Conservation (phyloP, 2,329 filamentous ascomycete genomes). For the Chaetomiaceae sp. region DNA sequence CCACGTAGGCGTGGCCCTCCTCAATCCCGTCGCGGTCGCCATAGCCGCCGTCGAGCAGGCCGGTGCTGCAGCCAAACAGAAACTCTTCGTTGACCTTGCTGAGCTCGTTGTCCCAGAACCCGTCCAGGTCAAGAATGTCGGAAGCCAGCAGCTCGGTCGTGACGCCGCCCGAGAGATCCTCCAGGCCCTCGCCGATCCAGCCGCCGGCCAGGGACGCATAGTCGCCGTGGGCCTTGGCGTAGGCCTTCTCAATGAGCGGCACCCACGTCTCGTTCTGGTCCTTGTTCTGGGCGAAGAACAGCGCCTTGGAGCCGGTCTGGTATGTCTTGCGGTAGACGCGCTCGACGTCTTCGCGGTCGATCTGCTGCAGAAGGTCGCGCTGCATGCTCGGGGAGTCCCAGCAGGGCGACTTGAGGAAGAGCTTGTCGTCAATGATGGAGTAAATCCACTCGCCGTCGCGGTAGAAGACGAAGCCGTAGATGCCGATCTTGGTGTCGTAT, state of each 20-base stretch:
- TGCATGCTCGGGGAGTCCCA: slow-evolving; percentile 77
- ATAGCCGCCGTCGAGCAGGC: slow-evolving; percentile 42
- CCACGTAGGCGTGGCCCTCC: slow-evolving; percentile 57
- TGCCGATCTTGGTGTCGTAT: slow-evolving; percentile 68
- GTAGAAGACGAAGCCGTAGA: slow-evolving; percentile 87
- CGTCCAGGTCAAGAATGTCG: slow-evolving; percentile 68
- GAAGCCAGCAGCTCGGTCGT: slow-evolving; percentile 62
- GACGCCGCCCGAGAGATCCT: slow-evolving; percentile 61
- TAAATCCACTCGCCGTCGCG: slow-evolving; percentile 89
- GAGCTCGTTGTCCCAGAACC: slow-evolving; percentile 75
- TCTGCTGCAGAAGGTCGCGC: slow-evolving; percentile 68
- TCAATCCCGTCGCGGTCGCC: slow-evolving; percentile 53
- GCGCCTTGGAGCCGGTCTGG: slow-evolving; percentile 68
- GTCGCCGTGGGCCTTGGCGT: slow-evolving; percentile 77
- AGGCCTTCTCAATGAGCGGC: slow-evolving; percentile 73
- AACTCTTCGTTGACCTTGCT: slow-evolving; percentile 76
- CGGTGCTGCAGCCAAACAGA: slow-evolving; percentile 58
- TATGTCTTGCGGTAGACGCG: slow-evolving; percentile 62
- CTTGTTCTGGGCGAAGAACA: slow-evolving; percentile 73
- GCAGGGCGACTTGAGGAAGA: slow-evolving; percentile 76
- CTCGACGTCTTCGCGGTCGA: slow-evolving; percentile 65
- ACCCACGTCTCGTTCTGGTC: slow-evolving; percentile 77
- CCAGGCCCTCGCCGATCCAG: slow-evolving; percentile 56
- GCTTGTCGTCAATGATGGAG: slow-evolving; percentile 85
- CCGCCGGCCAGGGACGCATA: slow-evolving; percentile 72